phyloP scores from a whole-genome alignment of 352 stramenopile genomes.

The Pythium coloratum region DNA sequence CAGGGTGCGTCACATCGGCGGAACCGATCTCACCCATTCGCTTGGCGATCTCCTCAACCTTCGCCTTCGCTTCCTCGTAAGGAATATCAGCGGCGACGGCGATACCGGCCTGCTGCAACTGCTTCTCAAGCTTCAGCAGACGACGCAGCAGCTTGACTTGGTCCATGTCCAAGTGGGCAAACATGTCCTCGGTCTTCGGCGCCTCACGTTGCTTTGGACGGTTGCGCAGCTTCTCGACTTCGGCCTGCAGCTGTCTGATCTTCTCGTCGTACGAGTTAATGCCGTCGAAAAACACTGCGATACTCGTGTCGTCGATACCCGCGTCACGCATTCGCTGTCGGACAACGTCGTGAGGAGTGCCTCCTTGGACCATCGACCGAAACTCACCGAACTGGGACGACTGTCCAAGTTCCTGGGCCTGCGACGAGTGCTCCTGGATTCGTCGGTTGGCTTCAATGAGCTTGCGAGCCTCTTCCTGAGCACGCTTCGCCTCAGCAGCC shows the following conservation, averaged over 20 bases:
- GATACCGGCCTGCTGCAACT: slow-evolving; percentile 83
- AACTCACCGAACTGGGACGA: slow-evolving; percentile 65
- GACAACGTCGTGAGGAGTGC: slow-evolving; percentile 65
- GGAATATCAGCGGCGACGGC: slow-evolving; percentile 91
- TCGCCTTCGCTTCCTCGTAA: slow-evolving; percentile 90
- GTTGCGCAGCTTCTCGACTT: slow-evolving; percentile 82
- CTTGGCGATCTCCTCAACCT: slow-evolving; percentile 89
- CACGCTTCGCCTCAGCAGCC: slow-evolving; percentile 66
- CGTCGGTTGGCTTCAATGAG: slow-evolving; percentile 84
- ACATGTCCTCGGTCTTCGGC: slow-evolving; percentile 53
- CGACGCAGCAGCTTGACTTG: slow-evolving; percentile 80
- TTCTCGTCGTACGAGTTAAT: slow-evolving; percentile 86
- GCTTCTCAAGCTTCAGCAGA: slow-evolving; percentile 82
- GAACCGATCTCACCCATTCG: slow-evolving; percentile 93
- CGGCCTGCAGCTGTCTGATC: slow-evolving; percentile 74
- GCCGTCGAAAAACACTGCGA: slow-evolving; percentile 80
- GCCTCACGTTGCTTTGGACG: slow-evolving; percentile 58
- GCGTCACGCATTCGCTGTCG: slow-evolving; percentile 76
- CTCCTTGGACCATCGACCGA: slow-evolving; percentile 71
- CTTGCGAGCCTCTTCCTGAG: slow-evolving; percentile 78
- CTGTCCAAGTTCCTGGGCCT: slow-evolving; percentile 37
- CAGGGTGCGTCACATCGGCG: slow-evolving; percentile 86
- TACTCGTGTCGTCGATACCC: slow-evolving; percentile 69
- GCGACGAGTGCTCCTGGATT: slow-evolving; percentile 56
- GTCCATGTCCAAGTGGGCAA: slow-evolving; percentile 73